These are phyloP conservation scores for Fusarium citri DNA, from an alignment of 2,329 filamentous ascomycete species.

Conservation along the genomic window DNA sequence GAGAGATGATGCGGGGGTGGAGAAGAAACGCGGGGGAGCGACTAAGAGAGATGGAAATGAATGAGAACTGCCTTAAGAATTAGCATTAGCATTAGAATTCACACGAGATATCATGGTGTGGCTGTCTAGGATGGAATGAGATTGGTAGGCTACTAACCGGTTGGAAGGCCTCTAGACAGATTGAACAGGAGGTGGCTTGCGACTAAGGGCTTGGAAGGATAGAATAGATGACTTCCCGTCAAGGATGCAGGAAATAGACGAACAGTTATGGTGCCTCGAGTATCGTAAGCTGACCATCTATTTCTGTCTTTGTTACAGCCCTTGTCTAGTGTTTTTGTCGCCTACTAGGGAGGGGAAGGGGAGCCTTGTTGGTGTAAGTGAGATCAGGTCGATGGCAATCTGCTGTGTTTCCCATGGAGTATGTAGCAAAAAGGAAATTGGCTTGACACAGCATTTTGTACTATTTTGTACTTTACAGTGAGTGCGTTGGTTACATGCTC, in stretches of 20 bases:
- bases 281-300: background rate
- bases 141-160: background rate
- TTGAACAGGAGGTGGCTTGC: slow-evolving; percentile 15
- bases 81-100: background rate
- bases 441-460: slow-evolving; percentile 16
- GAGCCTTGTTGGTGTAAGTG: slow-evolving; percentile 20
- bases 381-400: slow-evolving; percentile 2
- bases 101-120: slow-evolving; percentile 6
- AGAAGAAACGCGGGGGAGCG: slow-evolving; percentile 28
- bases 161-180: background rate
- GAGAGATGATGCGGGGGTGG: slow-evolving; percentile 31
- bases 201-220: background rate
- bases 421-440: slow-evolving; percentile 10
- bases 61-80: background rate
- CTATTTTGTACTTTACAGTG: background rate
- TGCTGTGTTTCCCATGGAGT: slow-evolving; percentile 10
- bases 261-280: too few species aligned
- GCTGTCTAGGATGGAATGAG: background rate
- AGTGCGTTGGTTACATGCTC: slow-evolving; percentile 4
- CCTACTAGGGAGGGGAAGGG: background rate
- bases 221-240: background rate
- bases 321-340: background rate
- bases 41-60: slow-evolving; percentile 1
- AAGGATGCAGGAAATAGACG: too few species aligned
- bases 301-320: background rate